phyloP scores from a whole-genome alignment of 2,329 filamentous ascomycete species.

The Nakataea oryzae region DNA sequence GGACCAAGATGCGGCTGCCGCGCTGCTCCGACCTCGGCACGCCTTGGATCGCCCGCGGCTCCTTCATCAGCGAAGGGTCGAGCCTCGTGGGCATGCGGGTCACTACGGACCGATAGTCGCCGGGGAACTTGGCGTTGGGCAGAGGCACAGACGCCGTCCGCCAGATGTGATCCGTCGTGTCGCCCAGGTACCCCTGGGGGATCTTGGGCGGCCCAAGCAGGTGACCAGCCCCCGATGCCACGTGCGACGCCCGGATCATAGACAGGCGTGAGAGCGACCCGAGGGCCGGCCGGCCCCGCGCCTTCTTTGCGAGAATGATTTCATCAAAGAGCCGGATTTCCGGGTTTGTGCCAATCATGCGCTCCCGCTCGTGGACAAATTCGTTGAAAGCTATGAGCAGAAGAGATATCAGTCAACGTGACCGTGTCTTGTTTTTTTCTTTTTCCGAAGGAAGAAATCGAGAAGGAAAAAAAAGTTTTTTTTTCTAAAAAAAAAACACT shows the following conservation, averaged over 20 bases:
- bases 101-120: slow-evolving; percentile 50
- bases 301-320: slow-evolving; percentile 69
- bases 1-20: slow-evolving; percentile 35
- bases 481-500: too few species aligned
- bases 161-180: slow-evolving; percentile 73
- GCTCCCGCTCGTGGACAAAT: slow-evolving; percentile 76
- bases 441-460: slow-evolving; percentile 4
- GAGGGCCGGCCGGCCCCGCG: slow-evolving; percentile 53
- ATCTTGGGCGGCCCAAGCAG: slow-evolving; percentile 23
- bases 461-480: slow-evolving; percentile 1
- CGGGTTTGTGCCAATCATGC: slow-evolving; percentile 48
- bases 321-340: slow-evolving; percentile 72
- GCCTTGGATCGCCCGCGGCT: slow-evolving; percentile 81
- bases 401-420: background rate
- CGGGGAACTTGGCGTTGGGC: slow-evolving; percentile 50
- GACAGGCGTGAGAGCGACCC: slow-evolving; percentile 51
- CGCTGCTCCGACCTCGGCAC: slow-evolving; percentile 55
- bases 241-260: slow-evolving; percentile 46
- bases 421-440: background rate
- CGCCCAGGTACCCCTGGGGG: slow-evolving; percentile 52
- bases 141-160: slow-evolving; percentile 53
- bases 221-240: slow-evolving; percentile 21
- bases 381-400: slow-evolving; percentile 55
- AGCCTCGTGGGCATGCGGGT: slow-evolving; percentile 70
- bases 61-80: slow-evolving; percentile 80